A percentile compares a stretch with the other conserved stretches of the same genome.
Conservation (phyloP, 768 basidiomycete species). For the Rhizopogon vulgaris region DNA sequence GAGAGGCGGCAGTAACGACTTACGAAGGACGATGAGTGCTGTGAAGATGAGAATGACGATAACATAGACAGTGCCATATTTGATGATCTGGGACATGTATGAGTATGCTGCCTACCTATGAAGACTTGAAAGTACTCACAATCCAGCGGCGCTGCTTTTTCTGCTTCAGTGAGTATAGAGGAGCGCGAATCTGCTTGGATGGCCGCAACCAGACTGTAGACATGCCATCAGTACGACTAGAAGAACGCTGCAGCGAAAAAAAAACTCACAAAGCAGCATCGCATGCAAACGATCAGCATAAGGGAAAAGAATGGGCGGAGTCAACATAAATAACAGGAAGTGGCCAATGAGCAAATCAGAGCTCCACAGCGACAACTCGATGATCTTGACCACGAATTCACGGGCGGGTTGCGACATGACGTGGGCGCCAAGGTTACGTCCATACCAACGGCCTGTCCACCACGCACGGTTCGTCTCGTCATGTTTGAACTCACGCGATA, state of each 20-base stretch:
- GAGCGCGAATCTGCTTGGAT: constrained; percentile 90
- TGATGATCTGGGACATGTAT: constrained; percentile 52
- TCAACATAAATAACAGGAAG: constrained; percentile 84
- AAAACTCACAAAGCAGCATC: constrained; percentile 75
- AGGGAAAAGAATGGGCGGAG: constrained; percentile 82
- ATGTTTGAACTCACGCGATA: constrained; percentile 98
- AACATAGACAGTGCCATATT: constrained; percentile 77
- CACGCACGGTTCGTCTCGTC: constrained; percentile 98
- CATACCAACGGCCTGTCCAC: constrained; percentile 99
- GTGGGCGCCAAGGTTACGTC: constrained; percentile 82
- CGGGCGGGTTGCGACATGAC: constrained; percentile 97
- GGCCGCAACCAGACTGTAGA: constrained; percentile 86
- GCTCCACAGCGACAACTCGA: constrained; percentile 93
- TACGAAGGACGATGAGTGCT: constrained; percentile 73
- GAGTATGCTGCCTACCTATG: constrained; percentile 7
- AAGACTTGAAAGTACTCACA: constrained; percentile 38
- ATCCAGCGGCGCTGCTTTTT: constrained; percentile 87
- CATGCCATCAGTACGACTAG: constrained; percentile 11
- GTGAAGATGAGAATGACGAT: constrained; percentile 63
- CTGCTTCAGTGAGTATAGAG: constrained; percentile 86
- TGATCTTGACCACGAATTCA: constrained; percentile 96
- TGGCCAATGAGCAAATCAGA: constrained; percentile 89
- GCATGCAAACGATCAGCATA: constrained; percentile 91
- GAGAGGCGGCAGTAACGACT: constrained; percentile 28
- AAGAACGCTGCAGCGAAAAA: not conserved